Base-by-base conservation (phyloP, 2,329 filamentous ascomycete genomes). In the Lecanoromycetidae sp. region DNA sequence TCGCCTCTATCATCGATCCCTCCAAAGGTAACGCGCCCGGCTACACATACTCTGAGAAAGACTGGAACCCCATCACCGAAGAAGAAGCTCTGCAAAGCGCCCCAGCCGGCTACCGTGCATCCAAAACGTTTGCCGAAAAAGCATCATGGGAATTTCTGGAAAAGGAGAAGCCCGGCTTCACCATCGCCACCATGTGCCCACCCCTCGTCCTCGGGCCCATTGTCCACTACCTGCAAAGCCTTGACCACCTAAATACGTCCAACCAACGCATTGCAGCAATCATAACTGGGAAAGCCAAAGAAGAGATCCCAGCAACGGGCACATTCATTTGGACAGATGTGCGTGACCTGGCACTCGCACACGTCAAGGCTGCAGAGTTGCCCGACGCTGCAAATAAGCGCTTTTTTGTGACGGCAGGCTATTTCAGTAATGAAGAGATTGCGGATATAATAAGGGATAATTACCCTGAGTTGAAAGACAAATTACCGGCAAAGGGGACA, bases 161-260 rank as follows among this genome's bases (percentile, higher is more conserved):
- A 30, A 67, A 71, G 25, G 67, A 76, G 56, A 65, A 69, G 46
- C 75, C 77, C 0, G 68, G 66, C 48, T 84, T 84, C 56, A 71
- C 75, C 34, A 58, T 84, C 25, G 66, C 72, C 9, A 77, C 75
- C 5, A 75, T 84, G 54, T 46, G 53, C 46, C 36, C 35, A 44
- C 79, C 79, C 0, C 67, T 76, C 46, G 76, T 79, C 0, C 73
- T 82, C 33, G 80, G 80, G 0, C 79, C 80, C 0, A 63, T 82
- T 6, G 72, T 79, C 41, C 73, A 81, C 55, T 77, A 79, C 54
- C 69, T 87, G 2, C 73, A 78, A 51, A 72, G 67, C 19, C 68
- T 84, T 0, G 72, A 77, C n/a, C 66, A 66, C 1, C 66, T 87
- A 52, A 88, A 87, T 65, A 84, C 81, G 1, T 84, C 80, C 12